Evolutionary conservation across 495 filamentous ascomycete genomes (phyloP).

Genomic region (Halenospora varia): DNA sequence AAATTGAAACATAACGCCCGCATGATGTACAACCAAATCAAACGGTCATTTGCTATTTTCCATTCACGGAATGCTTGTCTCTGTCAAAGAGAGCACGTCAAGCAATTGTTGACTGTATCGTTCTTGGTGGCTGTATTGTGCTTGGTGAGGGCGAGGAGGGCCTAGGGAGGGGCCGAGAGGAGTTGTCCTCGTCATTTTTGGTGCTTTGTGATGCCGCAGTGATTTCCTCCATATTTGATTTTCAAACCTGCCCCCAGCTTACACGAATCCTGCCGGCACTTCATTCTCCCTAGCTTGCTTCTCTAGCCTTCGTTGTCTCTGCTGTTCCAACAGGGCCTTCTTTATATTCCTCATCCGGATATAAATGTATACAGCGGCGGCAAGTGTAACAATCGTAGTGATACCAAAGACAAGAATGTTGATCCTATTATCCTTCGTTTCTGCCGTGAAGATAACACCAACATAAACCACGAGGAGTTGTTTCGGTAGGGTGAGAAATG

Average conservation of each 20-base stretch:
- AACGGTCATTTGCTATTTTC: too few relatives aligned
- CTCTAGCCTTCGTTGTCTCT: slow-evolving; percentile 7
- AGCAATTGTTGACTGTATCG: too few relatives aligned
- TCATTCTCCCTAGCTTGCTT: background rate
- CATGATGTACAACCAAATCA: too few relatives aligned
- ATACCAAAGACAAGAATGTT: slow-evolving; percentile 28
- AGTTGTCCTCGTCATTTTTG: too few relatives aligned
- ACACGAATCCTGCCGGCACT: too few relatives aligned
- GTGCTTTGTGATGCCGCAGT: too few relatives aligned
- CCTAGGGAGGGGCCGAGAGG: too few relatives aligned
- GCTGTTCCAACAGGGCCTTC: slow-evolving; percentile 26
- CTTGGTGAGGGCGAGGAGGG: too few relatives aligned
- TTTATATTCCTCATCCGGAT: slow-evolving; percentile 29
- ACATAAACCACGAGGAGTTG: slow-evolving; percentile 33
- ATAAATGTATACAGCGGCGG: slow-evolving; percentile 25
- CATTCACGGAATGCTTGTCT: too few relatives aligned
- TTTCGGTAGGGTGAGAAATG: slow-evolving; percentile 30
- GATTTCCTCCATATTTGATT: background rate
- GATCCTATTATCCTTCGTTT: slow-evolving; percentile 20
- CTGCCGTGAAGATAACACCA: slow-evolving; percentile 27
- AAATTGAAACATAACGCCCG: too few relatives aligned
- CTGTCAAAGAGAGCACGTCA: too few relatives aligned
- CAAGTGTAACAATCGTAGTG: slow-evolving; percentile 22
- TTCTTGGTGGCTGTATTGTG: too few relatives aligned
- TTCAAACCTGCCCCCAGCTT: background rate